phyloP scores from a whole-genome alignment of 1,284 basidiomycete genomes.

The Fomes fomentarius region DNA sequence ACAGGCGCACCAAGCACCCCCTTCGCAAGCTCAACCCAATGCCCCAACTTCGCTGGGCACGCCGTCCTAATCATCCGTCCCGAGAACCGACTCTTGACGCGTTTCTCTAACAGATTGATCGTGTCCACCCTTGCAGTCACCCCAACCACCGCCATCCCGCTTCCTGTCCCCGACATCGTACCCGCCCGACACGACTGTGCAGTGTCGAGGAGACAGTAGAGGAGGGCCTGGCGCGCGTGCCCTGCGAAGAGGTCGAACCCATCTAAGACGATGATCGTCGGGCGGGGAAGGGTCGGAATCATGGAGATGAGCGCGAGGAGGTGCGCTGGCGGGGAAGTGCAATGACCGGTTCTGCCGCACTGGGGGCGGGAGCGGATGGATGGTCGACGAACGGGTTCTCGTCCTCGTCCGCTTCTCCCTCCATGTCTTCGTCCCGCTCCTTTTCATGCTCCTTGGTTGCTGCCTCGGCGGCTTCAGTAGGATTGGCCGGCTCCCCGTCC shows the following conservation, averaged over 20 bases:
- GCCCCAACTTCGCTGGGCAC: constrained; percentile 52
- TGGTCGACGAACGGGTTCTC: constrained; percentile 45
- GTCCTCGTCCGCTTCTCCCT: constrained; percentile 22
- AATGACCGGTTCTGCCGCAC: constrained; percentile 25
- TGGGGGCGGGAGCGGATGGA: constrained; percentile 4
- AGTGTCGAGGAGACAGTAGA: constrained; percentile 89
- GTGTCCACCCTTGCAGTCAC: constrained; percentile 85
- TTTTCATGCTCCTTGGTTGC: neutral
- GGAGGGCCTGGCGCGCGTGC: constrained; percentile 84
- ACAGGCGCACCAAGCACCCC: constrained; percentile 43
- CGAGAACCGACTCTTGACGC: constrained; percentile 95
- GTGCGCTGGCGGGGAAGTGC: constrained; percentile 73
- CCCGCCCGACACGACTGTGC: constrained; percentile 63
- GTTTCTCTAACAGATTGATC: constrained; percentile 89
- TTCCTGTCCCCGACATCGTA: constrained; percentile 38
- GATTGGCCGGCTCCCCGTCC: neutral
- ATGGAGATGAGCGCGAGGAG: constrained; percentile 80
- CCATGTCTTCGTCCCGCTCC: constrained; percentile 36
- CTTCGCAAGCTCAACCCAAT: constrained; percentile 56
- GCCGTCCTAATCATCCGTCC: constrained; percentile 83
- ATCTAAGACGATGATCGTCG: constrained; percentile 85
- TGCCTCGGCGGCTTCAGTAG: neutral
- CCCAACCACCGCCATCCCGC: constrained; percentile 84
- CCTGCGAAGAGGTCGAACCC: constrained; percentile 90
- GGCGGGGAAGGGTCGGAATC: constrained; percentile 76